Base-by-base conservation (phyloP, 2,329 filamentous ascomycete species). In the Beauveria medogensis region DNA sequence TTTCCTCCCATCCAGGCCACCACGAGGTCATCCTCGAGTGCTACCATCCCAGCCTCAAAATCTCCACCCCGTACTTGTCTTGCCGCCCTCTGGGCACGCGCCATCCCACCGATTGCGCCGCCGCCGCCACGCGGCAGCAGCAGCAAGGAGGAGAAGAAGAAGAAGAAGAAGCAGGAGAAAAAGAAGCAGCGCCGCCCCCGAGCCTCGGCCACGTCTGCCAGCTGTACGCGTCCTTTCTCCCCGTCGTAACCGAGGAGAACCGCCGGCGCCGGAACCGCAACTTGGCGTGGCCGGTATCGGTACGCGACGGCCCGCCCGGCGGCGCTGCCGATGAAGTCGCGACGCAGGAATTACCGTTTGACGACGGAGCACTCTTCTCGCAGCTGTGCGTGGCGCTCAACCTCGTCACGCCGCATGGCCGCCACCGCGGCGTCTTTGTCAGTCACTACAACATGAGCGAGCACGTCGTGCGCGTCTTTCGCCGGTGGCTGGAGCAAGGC, bases 1-100 rank as follows among this genome's bases (percentile, higher is more conserved):
- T 84, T 22, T 80, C 84, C 5, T 74, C 81, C 3, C 73, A 88
- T 8, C 74, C 80, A 43, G 81, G 84, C 22, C 22, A 22, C 43
- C 83, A 90, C 68, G 82, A 86, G 59, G 74, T 94, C 44, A 83
- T 92, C 43, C 82, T 95, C 47, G 89, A 93, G 74, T 91, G 88
- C 71, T 92, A 89, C 69, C 89, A 89, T 64, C 90, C 90, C 0
- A 84, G 80, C 64, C 85, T 82, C 26, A 87, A 86, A 71, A 77
- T 88, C 55, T 86, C 82, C 5, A 86, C 88, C 22, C 87, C 89
- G 0, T 86, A 85, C 59, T 79, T 91, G 14, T 72, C 72, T 69
- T 92, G 90, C 72, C 78, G 84, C 50, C 88, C 88, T 64, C 76
- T 87, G 12, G 84, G 82, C 34, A 91, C 30, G 4, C 51, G 61